These are phyloP conservation scores for Haplosporangium gracile DNA, from an alignment of 192 early-diverging fungal genomes.

Conservation along the genomic window DNA sequence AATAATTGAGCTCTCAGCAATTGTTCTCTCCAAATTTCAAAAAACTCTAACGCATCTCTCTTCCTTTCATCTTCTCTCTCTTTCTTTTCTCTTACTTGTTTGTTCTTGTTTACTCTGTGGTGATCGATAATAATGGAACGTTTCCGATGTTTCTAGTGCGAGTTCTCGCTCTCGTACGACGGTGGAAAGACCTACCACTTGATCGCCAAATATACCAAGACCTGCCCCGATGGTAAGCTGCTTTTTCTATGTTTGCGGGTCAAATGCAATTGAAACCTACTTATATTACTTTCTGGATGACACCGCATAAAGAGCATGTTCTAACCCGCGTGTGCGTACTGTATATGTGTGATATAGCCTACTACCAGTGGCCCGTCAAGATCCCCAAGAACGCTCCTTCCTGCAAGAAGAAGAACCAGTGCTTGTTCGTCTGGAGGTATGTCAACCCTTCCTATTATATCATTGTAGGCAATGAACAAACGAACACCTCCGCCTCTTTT, in stretches of 20 bases:
- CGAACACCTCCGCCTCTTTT: background rate
- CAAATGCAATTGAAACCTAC: background rate
- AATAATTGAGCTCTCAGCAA: background rate
- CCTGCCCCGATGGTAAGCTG: constrained; percentile 57
- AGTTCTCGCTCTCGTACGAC: constrained; percentile 78
- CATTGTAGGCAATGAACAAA: background rate
- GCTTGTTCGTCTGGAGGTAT: constrained; percentile 65
- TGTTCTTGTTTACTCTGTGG: no score
- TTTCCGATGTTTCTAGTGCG: constrained; percentile 59
- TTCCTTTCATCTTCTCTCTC: background rate
- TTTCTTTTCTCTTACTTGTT: background rate
- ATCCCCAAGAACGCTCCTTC: constrained; percentile 55
- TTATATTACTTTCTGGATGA: background rate
- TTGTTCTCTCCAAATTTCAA: background rate
- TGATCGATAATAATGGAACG: background rate
- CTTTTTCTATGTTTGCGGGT: background rate
- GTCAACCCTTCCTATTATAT: background rate
- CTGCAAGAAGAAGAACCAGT: constrained; percentile 51
- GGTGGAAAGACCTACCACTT: constrained; percentile 67
- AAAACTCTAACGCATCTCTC: background rate
- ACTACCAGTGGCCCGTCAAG: constrained; percentile 54
- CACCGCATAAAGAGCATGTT: background rate
- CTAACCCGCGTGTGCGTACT: background rate
- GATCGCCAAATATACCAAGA: constrained; percentile 49
- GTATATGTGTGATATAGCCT: constrained; percentile 15